phyloP scores from a whole-genome alignment of 768 basidiomycete species.

The Amyloporia xantha region DNA sequence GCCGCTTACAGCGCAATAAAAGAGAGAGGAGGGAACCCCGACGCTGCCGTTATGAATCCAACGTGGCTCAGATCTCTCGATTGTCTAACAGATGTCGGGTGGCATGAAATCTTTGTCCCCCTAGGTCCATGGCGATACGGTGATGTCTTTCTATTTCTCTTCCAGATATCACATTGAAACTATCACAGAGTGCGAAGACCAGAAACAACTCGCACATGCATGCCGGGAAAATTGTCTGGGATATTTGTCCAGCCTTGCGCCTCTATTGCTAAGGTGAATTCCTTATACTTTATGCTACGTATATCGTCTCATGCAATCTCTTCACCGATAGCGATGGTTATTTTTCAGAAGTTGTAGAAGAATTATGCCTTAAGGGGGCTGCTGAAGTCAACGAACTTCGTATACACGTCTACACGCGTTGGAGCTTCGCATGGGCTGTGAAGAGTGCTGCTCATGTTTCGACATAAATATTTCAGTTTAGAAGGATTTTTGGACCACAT shows the following conservation, averaged over 20 bases:
- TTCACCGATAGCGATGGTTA: too few species aligned
- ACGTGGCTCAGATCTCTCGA: slow-evolving; percentile 22
- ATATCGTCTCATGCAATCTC: too few species aligned
- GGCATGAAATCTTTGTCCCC: slow-evolving; percentile 26
- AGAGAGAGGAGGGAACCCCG: slow-evolving; percentile 21
- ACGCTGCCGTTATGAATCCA: slow-evolving; percentile 21
- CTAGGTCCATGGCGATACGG: slow-evolving; percentile 28
- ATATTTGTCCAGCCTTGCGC: slow-evolving; percentile 22
- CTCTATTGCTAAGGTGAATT: too few species aligned
- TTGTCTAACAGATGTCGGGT: slow-evolving; percentile 22
- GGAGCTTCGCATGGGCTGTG: too few species aligned
- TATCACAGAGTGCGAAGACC: slow-evolving; percentile 17
- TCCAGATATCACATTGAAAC: neutral
- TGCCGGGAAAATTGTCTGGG: slow-evolving; percentile 21
- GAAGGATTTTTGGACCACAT: too few species aligned
- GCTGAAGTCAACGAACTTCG: too few species aligned
- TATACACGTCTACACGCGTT: too few species aligned
- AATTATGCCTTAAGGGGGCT: too few species aligned
- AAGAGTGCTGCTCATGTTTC: too few species aligned
- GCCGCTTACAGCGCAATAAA: slow-evolving; percentile 28
- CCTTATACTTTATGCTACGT: too few species aligned
- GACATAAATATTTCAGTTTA: too few species aligned
- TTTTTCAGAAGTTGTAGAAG: too few species aligned
- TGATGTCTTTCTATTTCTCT: neutral
- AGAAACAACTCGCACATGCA: slow-evolving; percentile 22